Conservation (phyloP, 495 filamentous ascomycete species). For the Penicillium longicatenatum region DNA sequence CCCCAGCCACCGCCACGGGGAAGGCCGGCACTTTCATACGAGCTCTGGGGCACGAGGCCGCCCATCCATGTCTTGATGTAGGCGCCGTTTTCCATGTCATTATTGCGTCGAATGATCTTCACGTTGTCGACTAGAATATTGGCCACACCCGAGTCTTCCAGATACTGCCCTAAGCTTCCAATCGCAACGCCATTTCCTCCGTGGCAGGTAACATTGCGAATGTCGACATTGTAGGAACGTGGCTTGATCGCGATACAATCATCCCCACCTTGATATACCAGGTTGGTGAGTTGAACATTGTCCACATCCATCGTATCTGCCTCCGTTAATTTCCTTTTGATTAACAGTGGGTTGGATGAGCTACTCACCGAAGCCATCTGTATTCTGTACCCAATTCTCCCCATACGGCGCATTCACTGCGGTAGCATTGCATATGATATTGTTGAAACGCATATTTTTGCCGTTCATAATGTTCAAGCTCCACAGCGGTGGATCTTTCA, state of each 20-base stretch:
- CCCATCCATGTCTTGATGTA: slow-evolving; percentile 65
- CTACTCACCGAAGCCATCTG: slow-evolving; percentile 52
- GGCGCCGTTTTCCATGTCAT: slow-evolving; percentile 51
- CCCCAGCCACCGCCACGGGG: slow-evolving; percentile 58
- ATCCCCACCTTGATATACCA: slow-evolving; percentile 61
- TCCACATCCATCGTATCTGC: slow-evolving; percentile 57
- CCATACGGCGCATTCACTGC: slow-evolving; percentile 52
- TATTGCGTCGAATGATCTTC: slow-evolving; percentile 46
- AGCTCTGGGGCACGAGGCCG: slow-evolving; percentile 41
- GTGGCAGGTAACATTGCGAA: slow-evolving; percentile 54
- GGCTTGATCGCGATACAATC: slow-evolving; percentile 62
- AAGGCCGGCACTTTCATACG: slow-evolving; percentile 49
- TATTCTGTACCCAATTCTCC: slow-evolving; percentile 60
- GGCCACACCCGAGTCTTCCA: slow-evolving; percentile 53
- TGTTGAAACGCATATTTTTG: slow-evolving; percentile 55
- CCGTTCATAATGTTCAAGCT: slow-evolving; percentile 61
- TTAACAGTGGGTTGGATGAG: background rate
- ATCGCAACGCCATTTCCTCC: slow-evolving; percentile 61
- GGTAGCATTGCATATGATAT: slow-evolving; percentile 53
- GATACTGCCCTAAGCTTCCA: slow-evolving; percentile 58
- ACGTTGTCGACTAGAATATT: slow-evolving; percentile 51
- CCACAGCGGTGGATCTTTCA: slow-evolving; percentile 58
- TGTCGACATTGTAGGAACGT: slow-evolving; percentile 52
- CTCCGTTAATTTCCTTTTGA: background rate
- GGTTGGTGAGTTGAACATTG: slow-evolving; percentile 53